phyloP scores from a whole-genome alignment of 2,329 filamentous ascomycete genomes.

The Amauroascus verrucosus region DNA sequence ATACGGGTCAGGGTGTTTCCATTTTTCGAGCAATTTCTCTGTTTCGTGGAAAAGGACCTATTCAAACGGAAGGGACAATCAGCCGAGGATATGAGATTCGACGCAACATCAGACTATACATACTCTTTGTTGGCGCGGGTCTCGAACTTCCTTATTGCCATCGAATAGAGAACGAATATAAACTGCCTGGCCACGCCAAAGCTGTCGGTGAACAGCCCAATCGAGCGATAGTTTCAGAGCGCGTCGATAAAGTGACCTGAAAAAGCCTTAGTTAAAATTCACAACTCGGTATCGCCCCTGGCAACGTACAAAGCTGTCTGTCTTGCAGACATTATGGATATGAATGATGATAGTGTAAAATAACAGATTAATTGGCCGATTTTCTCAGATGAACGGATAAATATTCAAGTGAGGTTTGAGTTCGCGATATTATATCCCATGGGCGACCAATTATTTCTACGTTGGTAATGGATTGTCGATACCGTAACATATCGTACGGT shows the following conservation, averaged over 20 bases:
- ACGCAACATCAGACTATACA: neutral
- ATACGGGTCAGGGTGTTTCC: slow-evolving; percentile 98
- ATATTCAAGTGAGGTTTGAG: no score
- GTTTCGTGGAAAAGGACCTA: slow-evolving; percentile 79
- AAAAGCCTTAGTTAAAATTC: neutral
- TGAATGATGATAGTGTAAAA: neutral
- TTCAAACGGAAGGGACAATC: neutral
- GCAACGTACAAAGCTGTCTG: slow-evolving; percentile 31
- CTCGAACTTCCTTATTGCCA: slow-evolving; percentile 73
- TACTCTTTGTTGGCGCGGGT: slow-evolving; percentile 80
- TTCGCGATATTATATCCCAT: no score
- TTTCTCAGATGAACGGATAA: neutral
- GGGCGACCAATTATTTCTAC: no score
- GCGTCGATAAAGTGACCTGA: slow-evolving; percentile 70
- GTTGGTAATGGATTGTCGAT: no score
- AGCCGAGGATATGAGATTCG: neutral
- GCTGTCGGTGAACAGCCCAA: slow-evolving; percentile 84
- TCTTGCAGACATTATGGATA: slow-evolving; percentile 15
- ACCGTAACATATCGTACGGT: no score
- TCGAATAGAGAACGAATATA: slow-evolving; percentile 95
- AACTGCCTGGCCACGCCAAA: slow-evolving; percentile 92
- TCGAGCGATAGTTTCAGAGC: slow-evolving; percentile 87
- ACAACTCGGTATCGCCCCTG: neutral
- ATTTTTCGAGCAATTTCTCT: slow-evolving; percentile 75
- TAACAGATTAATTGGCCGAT: neutral